A percentile compares a stretch with the other conserved stretches of the same genome.
phyloP scores from a whole-genome alignment of 768 basidiomycete genomes.

The Pleurotus sapidus region DNA sequence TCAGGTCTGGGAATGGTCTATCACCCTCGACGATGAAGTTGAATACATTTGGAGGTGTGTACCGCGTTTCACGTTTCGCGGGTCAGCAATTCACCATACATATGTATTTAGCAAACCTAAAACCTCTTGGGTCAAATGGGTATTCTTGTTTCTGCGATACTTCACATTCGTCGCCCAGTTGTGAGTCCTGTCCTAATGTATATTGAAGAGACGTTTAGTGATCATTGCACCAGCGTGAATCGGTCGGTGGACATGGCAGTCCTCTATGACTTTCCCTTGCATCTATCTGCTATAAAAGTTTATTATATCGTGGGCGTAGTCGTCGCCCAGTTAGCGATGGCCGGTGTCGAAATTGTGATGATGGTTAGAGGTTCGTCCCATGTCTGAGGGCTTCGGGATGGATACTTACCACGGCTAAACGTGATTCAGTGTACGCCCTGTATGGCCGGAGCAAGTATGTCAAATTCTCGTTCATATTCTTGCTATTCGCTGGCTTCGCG shows the following conservation, averaged over 20 bases:
- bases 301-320: conserved; percentile 23
- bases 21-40: conserved; percentile 9
- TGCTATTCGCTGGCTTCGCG: conserved; percentile 17
- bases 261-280: conserved; percentile 2
- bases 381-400: background rate
- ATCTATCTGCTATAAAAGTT: conserved; percentile 3
- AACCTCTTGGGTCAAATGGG: conserved; percentile 30
- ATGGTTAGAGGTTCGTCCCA: conserved; percentile 24
- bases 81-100: background rate
- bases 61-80: background rate
- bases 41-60: conserved; percentile 9
- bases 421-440: conserved; percentile 25
- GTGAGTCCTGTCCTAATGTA: conserved; percentile 14
- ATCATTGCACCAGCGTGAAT: conserved; percentile 7
- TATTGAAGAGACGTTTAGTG: conserved; percentile 3
- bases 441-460: conserved; percentile 22
- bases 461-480: conserved; percentile 13
- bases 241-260: conserved; percentile 16
- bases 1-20: conserved; percentile 6
- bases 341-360: conserved; percentile 25
- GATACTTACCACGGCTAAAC: background rate
- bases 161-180: conserved; percentile 21
- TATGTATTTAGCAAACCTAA: conserved; percentile 19
- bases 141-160: conserved; percentile 27
- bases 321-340: conserved; percentile 18